These are phyloP conservation scores for Isatis lusitanica DNA, from an alignment of 441 rosid species.

Conservation along the genomic window DNA sequence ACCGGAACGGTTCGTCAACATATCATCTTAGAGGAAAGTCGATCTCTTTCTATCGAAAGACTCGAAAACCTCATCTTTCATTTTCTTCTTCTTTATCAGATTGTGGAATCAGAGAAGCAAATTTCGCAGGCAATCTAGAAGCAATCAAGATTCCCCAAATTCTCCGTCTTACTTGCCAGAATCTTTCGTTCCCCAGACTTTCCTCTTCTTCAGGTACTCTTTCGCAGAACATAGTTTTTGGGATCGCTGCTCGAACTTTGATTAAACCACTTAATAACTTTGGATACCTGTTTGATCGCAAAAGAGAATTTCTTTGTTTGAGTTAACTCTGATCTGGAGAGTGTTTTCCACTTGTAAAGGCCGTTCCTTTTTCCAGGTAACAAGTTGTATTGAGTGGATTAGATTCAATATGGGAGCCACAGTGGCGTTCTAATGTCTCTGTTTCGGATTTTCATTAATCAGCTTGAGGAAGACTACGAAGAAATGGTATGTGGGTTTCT, in stretches of 20 bases:
- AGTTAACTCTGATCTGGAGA: neutral
- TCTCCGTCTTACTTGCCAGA: neutral
- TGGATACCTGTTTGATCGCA: neutral
- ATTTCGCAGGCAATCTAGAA: conserved; percentile 24
- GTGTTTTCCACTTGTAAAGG: neutral
- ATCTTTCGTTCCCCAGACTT: neutral
- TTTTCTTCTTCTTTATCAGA: neutral
- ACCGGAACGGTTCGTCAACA: conserved; percentile 22
- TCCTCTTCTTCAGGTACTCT: conserved; percentile 29
- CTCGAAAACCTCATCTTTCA: neutral
- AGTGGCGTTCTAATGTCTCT: conserved; percentile 56
- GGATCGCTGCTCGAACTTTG: neutral
- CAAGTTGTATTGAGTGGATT: conserved; percentile 2
- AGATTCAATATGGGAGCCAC: conserved; percentile 44
- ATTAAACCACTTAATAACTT: neutral
- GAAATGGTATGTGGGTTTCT: conserved; percentile 14
- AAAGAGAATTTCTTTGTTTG: neutral
- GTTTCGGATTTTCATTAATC: conserved; percentile 59
- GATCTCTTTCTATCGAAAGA: neutral
- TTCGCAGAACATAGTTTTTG: neutral
- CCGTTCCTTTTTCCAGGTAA: conserved; percentile 7
- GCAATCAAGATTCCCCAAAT: neutral
- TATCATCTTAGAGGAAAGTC: neutral
- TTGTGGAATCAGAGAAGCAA: conserved; percentile 4
- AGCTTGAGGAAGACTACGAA: conserved; percentile 51